phyloP scores from a whole-genome alignment of 1,284 basidiomycete genomes.

The Coniophora puteana region DNA sequence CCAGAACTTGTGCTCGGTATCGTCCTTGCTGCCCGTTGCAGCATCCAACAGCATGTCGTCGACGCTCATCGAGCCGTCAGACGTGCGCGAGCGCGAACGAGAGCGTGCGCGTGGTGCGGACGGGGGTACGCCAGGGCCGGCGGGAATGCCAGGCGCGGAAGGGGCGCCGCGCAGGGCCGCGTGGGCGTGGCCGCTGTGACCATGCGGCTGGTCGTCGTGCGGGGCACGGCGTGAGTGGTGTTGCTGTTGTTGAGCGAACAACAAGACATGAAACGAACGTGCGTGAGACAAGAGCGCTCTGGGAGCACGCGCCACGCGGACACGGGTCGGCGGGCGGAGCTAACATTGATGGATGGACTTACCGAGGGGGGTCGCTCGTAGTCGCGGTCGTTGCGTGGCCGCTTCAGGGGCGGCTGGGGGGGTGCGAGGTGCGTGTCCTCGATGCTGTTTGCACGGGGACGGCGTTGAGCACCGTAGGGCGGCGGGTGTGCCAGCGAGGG shows the following conservation, averaged over 20 bases:
- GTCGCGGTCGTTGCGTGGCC: slow-evolving; percentile 35
- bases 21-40: slow-evolving; percentile 30
- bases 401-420: slow-evolving; percentile 44
- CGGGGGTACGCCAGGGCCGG: slow-evolving; percentile 13
- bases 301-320: background rate
- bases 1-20: slow-evolving; percentile 12
- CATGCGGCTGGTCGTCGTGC: slow-evolving; percentile 19
- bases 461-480: slow-evolving; percentile 19
- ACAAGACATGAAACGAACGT: slow-evolving; percentile 5
- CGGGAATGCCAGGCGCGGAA: too few species aligned
- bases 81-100: slow-evolving; percentile 31
- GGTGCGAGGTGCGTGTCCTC: slow-evolving; percentile 27
- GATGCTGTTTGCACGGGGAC: slow-evolving; percentile 38
- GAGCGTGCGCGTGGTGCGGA: slow-evolving; percentile 15
- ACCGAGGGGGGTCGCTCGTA: slow-evolving; percentile 6
- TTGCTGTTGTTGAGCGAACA: background rate
- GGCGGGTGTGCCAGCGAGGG: slow-evolving; percentile 23
- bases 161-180: slow-evolving; percentile 12
- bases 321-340: slow-evolving; percentile 5
- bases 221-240: slow-evolving; percentile 9
- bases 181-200: slow-evolving; percentile 17
- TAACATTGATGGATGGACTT: background rate
- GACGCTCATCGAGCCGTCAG: slow-evolving; percentile 36
- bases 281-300: slow-evolving; percentile 9
- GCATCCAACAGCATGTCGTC: slow-evolving; percentile 66